These are phyloP conservation scores for Pittosporum tobira DNA, from an alignment of 129 eudicot genomes.

Conservation along the genomic window DNA sequence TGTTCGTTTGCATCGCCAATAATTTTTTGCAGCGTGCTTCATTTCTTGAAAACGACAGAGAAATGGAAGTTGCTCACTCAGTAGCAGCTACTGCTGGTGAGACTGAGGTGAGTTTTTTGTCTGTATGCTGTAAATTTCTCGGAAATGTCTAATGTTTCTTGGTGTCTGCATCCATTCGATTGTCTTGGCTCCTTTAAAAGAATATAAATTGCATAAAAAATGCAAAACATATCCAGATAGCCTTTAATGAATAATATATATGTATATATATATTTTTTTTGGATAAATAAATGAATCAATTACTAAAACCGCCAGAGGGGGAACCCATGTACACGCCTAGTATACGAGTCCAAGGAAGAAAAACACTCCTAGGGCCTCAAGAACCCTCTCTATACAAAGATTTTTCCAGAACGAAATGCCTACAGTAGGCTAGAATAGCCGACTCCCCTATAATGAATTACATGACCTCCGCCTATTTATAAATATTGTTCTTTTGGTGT, in stretches of 20 bases:
- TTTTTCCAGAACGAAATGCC: no score
- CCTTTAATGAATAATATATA: neutral
- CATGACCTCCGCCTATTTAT: no score
- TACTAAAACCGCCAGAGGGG: no score
- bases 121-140: neutral
- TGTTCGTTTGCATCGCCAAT: neutral
- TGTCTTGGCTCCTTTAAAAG: neutral
- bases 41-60: conserved; percentile 80
- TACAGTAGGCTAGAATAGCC: no score
- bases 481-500: no score
- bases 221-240: neutral
- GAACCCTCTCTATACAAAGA: no score
- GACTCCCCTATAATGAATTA: no score
- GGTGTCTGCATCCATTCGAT: neutral
- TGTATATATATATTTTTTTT: no score
- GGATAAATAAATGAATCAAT: no score
- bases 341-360: no score
- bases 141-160: neutral
- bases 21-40: conserved; percentile 61
- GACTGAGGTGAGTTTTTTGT: conserved; percentile 54
- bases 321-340: no score
- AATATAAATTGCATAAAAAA: neutral
- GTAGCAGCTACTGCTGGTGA: conserved; percentile 97
- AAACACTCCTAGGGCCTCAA: no score
- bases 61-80: conserved; percentile 97